A percentile compares a stretch with the other conserved stretches of the same genome.
phyloP scores from a whole-genome alignment of 768 basidiomycete species.

The Paxillus ammoniavirescens region DNA sequence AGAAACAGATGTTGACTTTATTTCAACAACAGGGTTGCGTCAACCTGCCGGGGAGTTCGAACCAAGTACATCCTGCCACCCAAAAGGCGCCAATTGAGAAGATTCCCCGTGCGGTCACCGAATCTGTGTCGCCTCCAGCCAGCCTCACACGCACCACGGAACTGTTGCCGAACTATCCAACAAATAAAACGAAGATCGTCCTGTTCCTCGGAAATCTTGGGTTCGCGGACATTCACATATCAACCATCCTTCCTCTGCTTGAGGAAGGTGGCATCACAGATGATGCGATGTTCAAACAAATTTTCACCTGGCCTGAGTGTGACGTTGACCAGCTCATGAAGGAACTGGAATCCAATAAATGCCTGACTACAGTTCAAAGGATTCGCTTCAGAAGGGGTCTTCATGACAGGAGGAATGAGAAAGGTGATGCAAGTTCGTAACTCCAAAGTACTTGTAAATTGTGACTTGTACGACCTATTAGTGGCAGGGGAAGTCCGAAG shows the following conservation, averaged over 20 bases:
- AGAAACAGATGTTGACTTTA: background rate
- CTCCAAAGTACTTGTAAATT: no score
- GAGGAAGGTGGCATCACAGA: background rate
- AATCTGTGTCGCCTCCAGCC: background rate
- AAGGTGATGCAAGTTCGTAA: no score
- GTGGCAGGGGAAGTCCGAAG: no score
- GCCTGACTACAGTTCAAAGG: background rate
- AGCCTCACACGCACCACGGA: background rate
- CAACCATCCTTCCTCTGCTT: background rate
- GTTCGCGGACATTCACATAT: background rate
- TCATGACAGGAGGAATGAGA: background rate
- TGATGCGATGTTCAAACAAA: background rate
- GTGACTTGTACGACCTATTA: no score
- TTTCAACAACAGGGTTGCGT: background rate
- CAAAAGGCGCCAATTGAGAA: background rate
- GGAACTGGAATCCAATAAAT: background rate
- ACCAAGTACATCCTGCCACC: background rate
- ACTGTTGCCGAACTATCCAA: no score
- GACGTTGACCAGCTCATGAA: background rate
- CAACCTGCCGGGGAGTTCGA: background rate
- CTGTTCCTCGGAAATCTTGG: background rate
- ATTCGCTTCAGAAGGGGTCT: background rate
- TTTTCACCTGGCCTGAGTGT: background rate
- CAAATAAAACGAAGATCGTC: background rate
- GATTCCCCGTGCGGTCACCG: background rate